A percentile compares a stretch with the other conserved stretches of the same genome.
phyloP scores from a whole-genome alignment of 495 filamentous ascomycete species.

The Sphaerosporella brunnea region DNA sequence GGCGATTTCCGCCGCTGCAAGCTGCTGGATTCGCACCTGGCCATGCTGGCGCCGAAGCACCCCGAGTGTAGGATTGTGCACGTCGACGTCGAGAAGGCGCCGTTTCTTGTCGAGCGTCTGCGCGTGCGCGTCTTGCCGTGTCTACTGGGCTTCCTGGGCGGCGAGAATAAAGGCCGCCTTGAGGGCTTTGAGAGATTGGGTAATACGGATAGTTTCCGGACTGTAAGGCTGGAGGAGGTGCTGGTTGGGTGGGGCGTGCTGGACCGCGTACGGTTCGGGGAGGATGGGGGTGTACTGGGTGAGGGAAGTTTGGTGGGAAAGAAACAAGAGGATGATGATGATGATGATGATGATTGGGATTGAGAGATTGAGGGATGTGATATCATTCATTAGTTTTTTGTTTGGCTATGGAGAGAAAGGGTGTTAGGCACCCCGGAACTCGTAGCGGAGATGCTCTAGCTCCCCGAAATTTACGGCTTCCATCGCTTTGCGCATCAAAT shows the following conservation, averaged over 20 bases:
- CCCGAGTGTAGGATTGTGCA: conserved; percentile 50
- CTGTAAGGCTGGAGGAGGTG: conserved; percentile 44
- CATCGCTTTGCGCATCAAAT: neutral
- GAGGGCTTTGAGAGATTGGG: conserved; percentile 60
- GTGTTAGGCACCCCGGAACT: conserved; percentile 3
- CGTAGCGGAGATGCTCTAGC: conserved; percentile 3
- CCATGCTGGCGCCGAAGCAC: conserved; percentile 42
- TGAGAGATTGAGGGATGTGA: conserved; percentile 24
- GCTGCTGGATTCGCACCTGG: conserved; percentile 28
- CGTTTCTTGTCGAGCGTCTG: conserved; percentile 54
- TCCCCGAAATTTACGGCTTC: conserved; percentile 6
- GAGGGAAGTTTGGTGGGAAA: conserved; percentile 25
- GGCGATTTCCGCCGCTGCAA: conserved; percentile 54
- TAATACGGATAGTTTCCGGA: conserved; percentile 44
- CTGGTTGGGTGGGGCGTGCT: conserved; percentile 43
- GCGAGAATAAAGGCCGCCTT: conserved; percentile 46
- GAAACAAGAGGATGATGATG: conserved; percentile 30
- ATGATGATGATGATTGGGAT: conserved; percentile 51
- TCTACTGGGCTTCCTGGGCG: conserved; percentile 56
- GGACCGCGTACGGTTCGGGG: conserved; percentile 35
- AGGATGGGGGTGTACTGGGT: conserved; percentile 28
- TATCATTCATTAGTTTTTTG: too few relatives aligned
- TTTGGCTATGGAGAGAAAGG: too few relatives aligned
- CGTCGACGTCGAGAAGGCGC: conserved; percentile 54
- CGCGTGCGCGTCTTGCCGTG: conserved; percentile 56